phyloP scores from a whole-genome alignment of 257 asterid species.

The Primulina tabacum region DNA sequence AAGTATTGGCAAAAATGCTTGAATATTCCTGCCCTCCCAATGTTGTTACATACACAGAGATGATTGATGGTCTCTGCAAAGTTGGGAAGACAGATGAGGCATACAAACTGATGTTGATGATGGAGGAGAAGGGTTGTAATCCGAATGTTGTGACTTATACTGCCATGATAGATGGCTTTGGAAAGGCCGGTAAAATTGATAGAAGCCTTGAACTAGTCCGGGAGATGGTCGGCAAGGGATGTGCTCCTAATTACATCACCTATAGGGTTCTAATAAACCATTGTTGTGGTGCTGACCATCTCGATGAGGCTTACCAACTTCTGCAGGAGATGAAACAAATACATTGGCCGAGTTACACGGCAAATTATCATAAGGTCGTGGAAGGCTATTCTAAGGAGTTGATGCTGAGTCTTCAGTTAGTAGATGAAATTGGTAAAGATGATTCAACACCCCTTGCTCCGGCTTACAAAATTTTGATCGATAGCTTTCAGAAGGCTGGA shows the following conservation, averaged over 20 bases:
- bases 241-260: slow-evolving; percentile 81
- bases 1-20: slow-evolving; percentile 81
- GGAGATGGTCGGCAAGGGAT: slow-evolving; percentile 62
- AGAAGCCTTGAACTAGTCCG: slow-evolving; percentile 59
- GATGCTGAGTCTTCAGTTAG: slow-evolving; percentile 53
- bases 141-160: slow-evolving; percentile 96
- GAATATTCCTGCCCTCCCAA: slow-evolving; percentile 76
- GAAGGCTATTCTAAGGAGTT: slow-evolving; percentile 83
- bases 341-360: slow-evolving; percentile 67
- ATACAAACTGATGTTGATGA: slow-evolving; percentile 79
- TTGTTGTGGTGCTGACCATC: slow-evolving; percentile 52
- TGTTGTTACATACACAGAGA: slow-evolving; percentile 78
- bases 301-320: slow-evolving; percentile 80
- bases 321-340: slow-evolving; percentile 92
- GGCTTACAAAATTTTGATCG: slow-evolving; percentile 63
- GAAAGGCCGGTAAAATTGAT: slow-evolving; percentile 65
- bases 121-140: slow-evolving; percentile 91
- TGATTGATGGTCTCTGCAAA: slow-evolving; percentile 94
- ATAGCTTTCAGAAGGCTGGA: slow-evolving; percentile 76
- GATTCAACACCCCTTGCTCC: slow-evolving; percentile 56
- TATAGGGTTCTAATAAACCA: slow-evolving; percentile 71
- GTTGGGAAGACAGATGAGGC: slow-evolving; percentile 89
- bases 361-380: slow-evolving; percentile 65
- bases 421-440: slow-evolving; percentile 52
- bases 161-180: slow-evolving; percentile 93